Evolutionary conservation across 352 stramenopile species (phyloP).

Genomic region (Nothophytophthora sp.): DNA sequence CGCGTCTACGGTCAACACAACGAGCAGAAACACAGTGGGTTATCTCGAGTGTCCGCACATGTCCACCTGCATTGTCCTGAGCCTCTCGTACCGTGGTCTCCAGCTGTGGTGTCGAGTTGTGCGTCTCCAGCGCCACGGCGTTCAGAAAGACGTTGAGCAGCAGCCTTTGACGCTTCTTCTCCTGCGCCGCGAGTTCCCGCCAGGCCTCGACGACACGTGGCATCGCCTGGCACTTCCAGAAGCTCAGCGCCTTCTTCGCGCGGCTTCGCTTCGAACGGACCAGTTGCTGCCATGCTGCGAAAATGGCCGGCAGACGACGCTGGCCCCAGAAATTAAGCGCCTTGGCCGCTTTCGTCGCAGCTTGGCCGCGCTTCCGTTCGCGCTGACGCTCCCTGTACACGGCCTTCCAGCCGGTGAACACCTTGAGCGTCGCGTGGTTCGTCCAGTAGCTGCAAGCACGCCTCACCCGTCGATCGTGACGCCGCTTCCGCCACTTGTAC

Average conservation of each 20-base stretch:
- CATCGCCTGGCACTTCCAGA: slow-evolving; percentile 71
- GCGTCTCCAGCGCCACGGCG: slow-evolving; percentile 52
- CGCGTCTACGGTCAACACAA: slow-evolving; percentile 18
- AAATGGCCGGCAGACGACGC: slow-evolving; percentile 45
- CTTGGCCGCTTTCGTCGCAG: slow-evolving; percentile 35
- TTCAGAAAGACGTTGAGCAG: slow-evolving; percentile 69
- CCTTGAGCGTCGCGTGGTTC: slow-evolving; percentile 51
- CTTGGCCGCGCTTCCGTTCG: slow-evolving; percentile 28
- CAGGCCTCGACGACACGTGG: slow-evolving; percentile 64
- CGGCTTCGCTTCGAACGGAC: slow-evolving; percentile 40
- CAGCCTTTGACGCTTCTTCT: slow-evolving; percentile 30
- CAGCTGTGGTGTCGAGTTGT: slow-evolving; percentile 69
- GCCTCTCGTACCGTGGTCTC: slow-evolving; percentile 43
- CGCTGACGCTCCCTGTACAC: slow-evolving; percentile 7
- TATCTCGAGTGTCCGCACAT: not conserved
- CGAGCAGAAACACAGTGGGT: not conserved
- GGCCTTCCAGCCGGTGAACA: slow-evolving; percentile 55
- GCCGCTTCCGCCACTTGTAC: slow-evolving; percentile 55
- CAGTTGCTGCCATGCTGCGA: slow-evolving; percentile 43
- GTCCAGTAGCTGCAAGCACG: slow-evolving; percentile 64
- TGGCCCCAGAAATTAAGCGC: slow-evolving; percentile 68
- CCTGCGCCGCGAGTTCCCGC: slow-evolving; percentile 25
- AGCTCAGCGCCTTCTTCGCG: slow-evolving; percentile 58
- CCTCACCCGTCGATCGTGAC: slow-evolving; percentile 45
- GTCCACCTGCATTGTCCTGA: too few species aligned